Percentiles rank a stretch among this genome's conserved stretches.
phyloP scores from a whole-genome alignment of 768 basidiomycete species.

The Boletus rubroflammeus region DNA sequence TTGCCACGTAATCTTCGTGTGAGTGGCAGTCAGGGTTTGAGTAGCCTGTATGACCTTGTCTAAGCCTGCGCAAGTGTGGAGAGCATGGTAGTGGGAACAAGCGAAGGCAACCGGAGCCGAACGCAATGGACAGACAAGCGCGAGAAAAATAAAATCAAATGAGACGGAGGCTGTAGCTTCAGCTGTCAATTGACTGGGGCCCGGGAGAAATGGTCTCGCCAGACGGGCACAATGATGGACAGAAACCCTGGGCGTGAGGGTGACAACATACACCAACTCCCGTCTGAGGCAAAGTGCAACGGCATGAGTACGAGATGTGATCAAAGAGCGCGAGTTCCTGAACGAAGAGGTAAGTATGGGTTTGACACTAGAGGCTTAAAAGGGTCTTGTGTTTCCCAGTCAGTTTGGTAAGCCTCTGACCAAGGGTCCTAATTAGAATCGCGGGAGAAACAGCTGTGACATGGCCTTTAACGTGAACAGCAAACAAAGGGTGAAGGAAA shows the following conservation, averaged over 20 bases:
- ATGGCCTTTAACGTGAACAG: not conserved
- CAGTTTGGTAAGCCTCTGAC: not conserved
- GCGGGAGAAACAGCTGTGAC: slow-evolving; percentile 2
- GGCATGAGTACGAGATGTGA: not conserved
- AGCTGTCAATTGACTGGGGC: not conserved
- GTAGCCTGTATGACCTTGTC: not conserved
- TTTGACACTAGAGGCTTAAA: not conserved
- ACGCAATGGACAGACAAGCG: not conserved
- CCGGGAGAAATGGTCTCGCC: not conserved
- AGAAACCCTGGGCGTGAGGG: not conserved
- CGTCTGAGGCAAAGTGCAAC: not conserved
- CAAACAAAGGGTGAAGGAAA: not conserved
- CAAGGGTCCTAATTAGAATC: not conserved
- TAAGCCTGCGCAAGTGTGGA: not conserved
- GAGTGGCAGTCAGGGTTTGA: not conserved
- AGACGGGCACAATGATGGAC: not conserved
- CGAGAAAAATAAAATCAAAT: not conserved
- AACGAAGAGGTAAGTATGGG: not conserved
- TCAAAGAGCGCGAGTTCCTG: not conserved
- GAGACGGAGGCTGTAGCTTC: not conserved
- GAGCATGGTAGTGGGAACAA: not conserved
- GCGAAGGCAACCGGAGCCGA: not conserved
- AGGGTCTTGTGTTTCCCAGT: not conserved
- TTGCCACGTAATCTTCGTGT: not conserved
- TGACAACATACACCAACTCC: not conserved